Percentiles rank a stretch among this genome's conserved stretches.
Conservation (phyloP, 768 basidiomycete genomes). For the Wakefieldia striispora region DNA sequence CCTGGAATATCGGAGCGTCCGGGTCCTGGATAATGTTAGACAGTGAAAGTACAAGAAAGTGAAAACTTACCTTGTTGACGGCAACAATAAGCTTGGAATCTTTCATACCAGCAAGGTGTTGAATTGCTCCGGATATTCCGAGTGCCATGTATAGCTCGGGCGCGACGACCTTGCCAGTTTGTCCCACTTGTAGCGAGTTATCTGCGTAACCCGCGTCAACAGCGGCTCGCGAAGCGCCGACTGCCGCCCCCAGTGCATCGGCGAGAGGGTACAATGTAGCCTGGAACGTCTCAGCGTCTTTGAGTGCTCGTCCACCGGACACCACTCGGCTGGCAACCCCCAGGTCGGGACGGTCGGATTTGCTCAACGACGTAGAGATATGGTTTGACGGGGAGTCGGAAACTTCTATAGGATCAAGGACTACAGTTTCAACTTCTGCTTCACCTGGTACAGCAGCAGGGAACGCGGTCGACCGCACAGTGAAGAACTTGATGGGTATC, state of each 20-base stretch:
- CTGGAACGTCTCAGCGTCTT: constrained; percentile 92
- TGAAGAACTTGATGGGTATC: constrained; percentile 89
- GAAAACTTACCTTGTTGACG: constrained; percentile 77
- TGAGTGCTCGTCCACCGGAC: constrained; percentile 93
- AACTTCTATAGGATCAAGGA: constrained; percentile 63
- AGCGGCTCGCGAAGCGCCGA: constrained; percentile 97
- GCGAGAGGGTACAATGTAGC: constrained; percentile 86
- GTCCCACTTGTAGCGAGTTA: constrained; percentile 97
- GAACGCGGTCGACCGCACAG: constrained; percentile 91
- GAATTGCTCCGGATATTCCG: constrained; percentile 97
- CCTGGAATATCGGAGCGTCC: constrained; percentile 98
- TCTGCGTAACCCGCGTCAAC: constrained; percentile 98
- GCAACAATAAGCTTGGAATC: constrained; percentile 98
- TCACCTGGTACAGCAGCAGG: constrained; percentile 54
- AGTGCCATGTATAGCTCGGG: constrained; percentile 95
- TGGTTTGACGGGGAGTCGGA: constrained; percentile 53
- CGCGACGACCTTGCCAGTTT: constrained; percentile 98
- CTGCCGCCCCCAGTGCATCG: constrained; percentile 89
- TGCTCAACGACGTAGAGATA: constrained; percentile 71
- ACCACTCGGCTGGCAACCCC: constrained; percentile 85
- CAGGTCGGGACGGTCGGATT: constrained; percentile 91
- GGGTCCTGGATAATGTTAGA: constrained; percentile 62
- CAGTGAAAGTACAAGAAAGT: not conserved
- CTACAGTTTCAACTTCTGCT: constrained; percentile 55
- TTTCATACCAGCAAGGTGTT: constrained; percentile 99